phyloP scores from a whole-genome alignment of 176 grass and related monocot species.

The Eragrostis nindensis region DNA sequence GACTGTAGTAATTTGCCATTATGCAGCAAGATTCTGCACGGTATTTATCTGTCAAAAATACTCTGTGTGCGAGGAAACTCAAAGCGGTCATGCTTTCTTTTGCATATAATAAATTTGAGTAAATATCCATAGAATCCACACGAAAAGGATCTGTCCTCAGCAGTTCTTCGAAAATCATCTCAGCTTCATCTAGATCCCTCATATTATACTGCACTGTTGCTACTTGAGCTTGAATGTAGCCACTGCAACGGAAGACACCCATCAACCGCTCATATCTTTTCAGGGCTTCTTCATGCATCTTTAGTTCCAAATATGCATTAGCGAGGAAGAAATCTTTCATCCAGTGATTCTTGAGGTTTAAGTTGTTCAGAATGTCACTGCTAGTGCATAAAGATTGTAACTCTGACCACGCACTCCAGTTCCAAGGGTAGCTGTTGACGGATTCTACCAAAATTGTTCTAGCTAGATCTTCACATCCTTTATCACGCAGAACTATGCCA shows the following conservation, averaged over 20 bases:
- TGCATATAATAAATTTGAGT: slow-evolving; percentile 93
- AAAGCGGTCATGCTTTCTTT: slow-evolving; percentile 91
- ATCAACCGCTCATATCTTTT: slow-evolving; percentile 84
- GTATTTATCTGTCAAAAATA: slow-evolving; percentile 98
- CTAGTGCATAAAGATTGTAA: slow-evolving; percentile 79
- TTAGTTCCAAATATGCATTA: slow-evolving; percentile 84
- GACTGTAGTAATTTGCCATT: slow-evolving; percentile 99
- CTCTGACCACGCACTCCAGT: slow-evolving; percentile 98
- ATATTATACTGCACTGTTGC: slow-evolving; percentile 90
- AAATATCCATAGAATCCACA: slow-evolving; percentile 96
- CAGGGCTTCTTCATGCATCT: slow-evolving; percentile 91
- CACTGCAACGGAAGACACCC: slow-evolving; percentile 70
- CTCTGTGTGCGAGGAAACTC: slow-evolving; percentile 96
- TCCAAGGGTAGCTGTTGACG: slow-evolving; percentile 95
- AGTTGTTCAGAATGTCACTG: slow-evolving; percentile 73
- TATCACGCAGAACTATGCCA: slow-evolving; percentile 88
- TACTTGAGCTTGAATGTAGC: slow-evolving; percentile 96
- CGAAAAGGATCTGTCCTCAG: slow-evolving; percentile 93
- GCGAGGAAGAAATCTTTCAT: slow-evolving; percentile 99
- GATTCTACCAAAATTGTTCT: slow-evolving; percentile 78
- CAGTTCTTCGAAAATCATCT: slow-evolving; percentile 96
- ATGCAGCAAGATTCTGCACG: slow-evolving; percentile 95
- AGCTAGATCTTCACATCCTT: slow-evolving; percentile 74
- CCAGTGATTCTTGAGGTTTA: slow-evolving; percentile 97
- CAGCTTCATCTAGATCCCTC: slow-evolving; percentile 96